Conservation (phyloP, 2,329 filamentous ascomycete genomes). For the Penicillium sp. region DNA sequence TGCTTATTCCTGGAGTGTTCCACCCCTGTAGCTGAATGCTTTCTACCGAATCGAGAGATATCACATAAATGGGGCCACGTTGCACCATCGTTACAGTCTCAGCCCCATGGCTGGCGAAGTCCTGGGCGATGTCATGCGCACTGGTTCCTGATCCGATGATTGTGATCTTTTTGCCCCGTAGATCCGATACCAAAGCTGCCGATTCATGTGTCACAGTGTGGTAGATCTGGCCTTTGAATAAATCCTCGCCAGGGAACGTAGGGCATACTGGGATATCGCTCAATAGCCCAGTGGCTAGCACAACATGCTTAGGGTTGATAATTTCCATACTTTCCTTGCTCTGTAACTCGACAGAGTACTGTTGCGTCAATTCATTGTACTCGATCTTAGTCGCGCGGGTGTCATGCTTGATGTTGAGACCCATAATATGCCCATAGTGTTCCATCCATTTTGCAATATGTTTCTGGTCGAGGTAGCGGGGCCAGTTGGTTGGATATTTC, state of each 20-base stretch:
- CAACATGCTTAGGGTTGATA: constrained; percentile 9
- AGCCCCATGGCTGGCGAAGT: constrained; percentile 7
- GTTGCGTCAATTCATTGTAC: constrained; percentile 1
- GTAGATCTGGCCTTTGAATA: constrained; percentile 8
- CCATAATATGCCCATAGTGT: constrained; percentile 5
- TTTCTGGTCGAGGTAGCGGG: constrained; percentile 9
- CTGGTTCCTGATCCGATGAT: constrained; percentile 11
- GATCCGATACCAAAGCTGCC: background rate
- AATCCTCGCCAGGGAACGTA: constrained; percentile 3
- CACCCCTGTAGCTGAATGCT: background rate
- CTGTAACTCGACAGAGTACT: constrained; percentile 5
- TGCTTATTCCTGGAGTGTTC: constrained; percentile 12
- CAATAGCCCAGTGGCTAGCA: constrained; percentile 7
- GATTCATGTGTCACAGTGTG: constrained; percentile 1
- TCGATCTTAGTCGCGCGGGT: constrained; percentile 3
- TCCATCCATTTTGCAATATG: constrained; percentile 13
- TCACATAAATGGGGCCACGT: constrained; percentile 4
- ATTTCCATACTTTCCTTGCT: background rate
- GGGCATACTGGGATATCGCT: constrained; percentile 7
- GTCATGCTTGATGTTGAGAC: constrained; percentile 5
- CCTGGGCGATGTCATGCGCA: constrained; percentile 10
- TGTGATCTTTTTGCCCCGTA: constrained; percentile 9
- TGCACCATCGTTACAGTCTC: constrained; percentile 8
- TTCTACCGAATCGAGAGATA: constrained; percentile 4
- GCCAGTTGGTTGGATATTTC: constrained; percentile 9